A percentile compares a stretch with the other conserved stretches of the same genome.
These are phyloP conservation scores for Aspergillus hiratsukae DNA, from an alignment of 2,329 filamentous ascomycete species.

Conservation along the genomic window DNA sequence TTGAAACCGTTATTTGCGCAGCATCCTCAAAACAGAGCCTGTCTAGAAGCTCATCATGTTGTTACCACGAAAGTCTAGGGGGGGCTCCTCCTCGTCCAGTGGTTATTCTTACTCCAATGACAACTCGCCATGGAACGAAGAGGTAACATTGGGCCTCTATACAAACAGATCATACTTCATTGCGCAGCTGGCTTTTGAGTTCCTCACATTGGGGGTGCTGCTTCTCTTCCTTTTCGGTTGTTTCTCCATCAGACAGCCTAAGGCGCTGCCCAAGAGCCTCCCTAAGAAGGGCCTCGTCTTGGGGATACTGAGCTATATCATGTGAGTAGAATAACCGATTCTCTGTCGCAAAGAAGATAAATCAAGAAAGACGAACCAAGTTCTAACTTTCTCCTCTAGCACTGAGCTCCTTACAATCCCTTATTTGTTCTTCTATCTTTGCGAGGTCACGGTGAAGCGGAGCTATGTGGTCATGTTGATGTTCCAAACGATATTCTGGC, in stretches of 20 bases:
- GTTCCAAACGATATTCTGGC: slow-evolving; percentile 15
- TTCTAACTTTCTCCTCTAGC: slow-evolving; percentile 4
- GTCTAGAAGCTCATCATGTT: not conserved
- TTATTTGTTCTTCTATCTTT: slow-evolving; percentile 12
- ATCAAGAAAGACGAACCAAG: not conserved
- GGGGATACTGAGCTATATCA: slow-evolving; percentile 11
- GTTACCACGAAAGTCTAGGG: not conserved
- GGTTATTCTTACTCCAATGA: not conserved
- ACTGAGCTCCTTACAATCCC: slow-evolving; percentile 5
- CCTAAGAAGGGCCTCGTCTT: slow-evolving; percentile 10
- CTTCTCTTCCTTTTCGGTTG: slow-evolving; percentile 15
- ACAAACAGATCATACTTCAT: slow-evolving; percentile 1
- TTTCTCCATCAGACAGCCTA: slow-evolving; percentile 13
- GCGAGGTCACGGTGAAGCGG: slow-evolving; percentile 11
- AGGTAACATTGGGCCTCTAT: not conserved
- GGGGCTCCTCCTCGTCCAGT: not conserved
- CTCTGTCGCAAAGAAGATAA: not conserved
- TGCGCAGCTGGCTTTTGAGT: slow-evolving; percentile 13
- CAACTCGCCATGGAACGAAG: not conserved
- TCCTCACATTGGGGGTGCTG: slow-evolving; percentile 14
- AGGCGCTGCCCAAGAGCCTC: slow-evolving; percentile 1
- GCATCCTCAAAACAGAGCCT: not conserved
- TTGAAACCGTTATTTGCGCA: not conserved
- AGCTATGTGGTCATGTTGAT: slow-evolving; percentile 20
- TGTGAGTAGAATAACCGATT: slow-evolving; percentile 1